Percentiles rank a stretch among this genome's conserved stretches.
Conservation (phyloP, 2,329 filamentous ascomycete genomes). For the Claviceps purpurea region DNA sequence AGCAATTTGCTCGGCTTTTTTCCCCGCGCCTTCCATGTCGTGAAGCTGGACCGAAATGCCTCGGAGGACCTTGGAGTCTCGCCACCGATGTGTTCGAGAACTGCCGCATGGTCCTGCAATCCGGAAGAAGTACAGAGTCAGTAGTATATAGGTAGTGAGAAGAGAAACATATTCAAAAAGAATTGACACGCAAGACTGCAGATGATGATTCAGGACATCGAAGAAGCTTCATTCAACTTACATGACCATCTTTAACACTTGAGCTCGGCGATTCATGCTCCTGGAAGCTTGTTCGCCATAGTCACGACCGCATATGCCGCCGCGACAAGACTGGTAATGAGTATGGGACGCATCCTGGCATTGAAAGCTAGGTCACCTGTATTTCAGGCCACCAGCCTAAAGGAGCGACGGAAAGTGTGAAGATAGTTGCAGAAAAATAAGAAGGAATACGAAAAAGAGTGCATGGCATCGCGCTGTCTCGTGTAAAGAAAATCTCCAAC, state of each 20-base stretch:
- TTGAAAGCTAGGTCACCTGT: no score
- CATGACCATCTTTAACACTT: slow-evolving; percentile 34
- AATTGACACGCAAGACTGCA: no score
- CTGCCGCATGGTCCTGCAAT: slow-evolving; percentile 1
- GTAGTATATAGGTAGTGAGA: no score
- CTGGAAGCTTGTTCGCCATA: slow-evolving; percentile 23
- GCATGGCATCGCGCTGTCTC: no score
- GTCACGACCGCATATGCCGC: slow-evolving; percentile 16
- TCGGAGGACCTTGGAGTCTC: slow-evolving; percentile 36
- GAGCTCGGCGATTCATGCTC: slow-evolving; percentile 41
- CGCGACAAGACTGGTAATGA: slow-evolving; percentile 7
- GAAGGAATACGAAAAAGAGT: no score
- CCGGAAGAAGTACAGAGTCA: no score
- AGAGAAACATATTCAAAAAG: not conserved
- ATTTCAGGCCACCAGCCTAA: no score
- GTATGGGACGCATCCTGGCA: no score
- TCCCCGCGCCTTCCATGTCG: slow-evolving; percentile 28
- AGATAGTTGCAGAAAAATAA: no score
- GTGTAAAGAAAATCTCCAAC: no score
- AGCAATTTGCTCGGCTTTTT: slow-evolving; percentile 27
- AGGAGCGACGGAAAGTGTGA: no score
- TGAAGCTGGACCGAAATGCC: slow-evolving; percentile 40
- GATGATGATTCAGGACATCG: not conserved
- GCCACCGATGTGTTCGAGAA: slow-evolving; percentile 2
- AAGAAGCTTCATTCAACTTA: slow-evolving; percentile 12